These are phyloP conservation scores for Cutaneotrichosporon sp. DNA, from an alignment of 1,284 basidiomycete species.

Conservation along the genomic window DNA sequence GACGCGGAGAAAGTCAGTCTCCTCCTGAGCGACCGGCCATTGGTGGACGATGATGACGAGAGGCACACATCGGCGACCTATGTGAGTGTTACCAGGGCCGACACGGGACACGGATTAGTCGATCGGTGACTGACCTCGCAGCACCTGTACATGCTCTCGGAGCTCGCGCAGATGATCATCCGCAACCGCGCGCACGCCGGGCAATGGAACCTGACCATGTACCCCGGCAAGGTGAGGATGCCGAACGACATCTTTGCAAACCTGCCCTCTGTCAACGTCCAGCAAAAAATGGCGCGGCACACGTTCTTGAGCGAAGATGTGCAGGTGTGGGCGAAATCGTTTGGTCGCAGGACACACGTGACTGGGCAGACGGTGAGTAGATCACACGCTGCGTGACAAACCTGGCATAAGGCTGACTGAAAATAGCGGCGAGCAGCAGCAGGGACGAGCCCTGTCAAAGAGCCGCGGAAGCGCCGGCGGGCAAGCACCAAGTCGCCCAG, in stretches of 20 bases:
- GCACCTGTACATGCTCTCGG: constrained; percentile 86
- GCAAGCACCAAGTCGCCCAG: constrained; percentile 1
- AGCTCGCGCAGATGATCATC: constrained; percentile 84
- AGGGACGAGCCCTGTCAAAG: not conserved
- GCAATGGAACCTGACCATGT: constrained; percentile 74
- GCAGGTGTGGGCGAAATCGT: constrained; percentile 29
- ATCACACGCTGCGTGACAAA: not conserved
- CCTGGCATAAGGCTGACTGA: constrained; percentile 2
- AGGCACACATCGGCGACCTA: constrained; percentile 14
- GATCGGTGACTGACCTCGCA: constrained; percentile 45
- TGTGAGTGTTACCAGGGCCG: constrained; percentile 11
- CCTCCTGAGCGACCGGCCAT: constrained; percentile 52
- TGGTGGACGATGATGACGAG: constrained; percentile 64
- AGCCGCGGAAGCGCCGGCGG: constrained; percentile 19
- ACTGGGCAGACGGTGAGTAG: constrained; percentile 18
- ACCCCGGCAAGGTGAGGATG: constrained; percentile 75
- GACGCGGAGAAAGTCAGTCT: constrained; percentile 23
- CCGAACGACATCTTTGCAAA: constrained; percentile 74
- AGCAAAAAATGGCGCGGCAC: constrained; percentile 28
- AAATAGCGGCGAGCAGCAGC: constrained; percentile 7
- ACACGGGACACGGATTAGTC: not conserved
- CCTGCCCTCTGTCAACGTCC: constrained; percentile 33
- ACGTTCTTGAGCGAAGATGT: constrained; percentile 40
- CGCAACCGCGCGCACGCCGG: constrained; percentile 65
- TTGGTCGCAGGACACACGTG: constrained; percentile 26